Evolutionary conservation across 345 rosid genomes (phyloP), one percentile per base, ranked within the genome.

Genomic region (Carallia pectinifolia): DNA sequence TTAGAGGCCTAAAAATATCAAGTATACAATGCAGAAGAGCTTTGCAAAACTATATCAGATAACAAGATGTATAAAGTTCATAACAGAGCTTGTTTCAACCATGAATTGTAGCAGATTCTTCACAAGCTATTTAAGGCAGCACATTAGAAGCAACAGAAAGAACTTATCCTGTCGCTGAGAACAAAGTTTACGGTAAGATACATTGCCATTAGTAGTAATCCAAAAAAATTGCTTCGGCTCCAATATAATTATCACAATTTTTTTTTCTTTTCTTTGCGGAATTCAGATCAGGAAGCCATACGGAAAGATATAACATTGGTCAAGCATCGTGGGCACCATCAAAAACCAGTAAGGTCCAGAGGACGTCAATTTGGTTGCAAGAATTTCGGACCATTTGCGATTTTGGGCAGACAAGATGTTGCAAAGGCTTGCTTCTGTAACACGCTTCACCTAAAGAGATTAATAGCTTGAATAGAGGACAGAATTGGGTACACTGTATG

Each of bases 11-110:
- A 30, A 62, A 58, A 39, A 71, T 72, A 74, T 73, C 80, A 40
- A 52, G 69, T 74, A 65, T 74, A 73, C 77, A 84, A 87, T 88
- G 97, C 86, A 87, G 97, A 92, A 83, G 72, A 81, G 83, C 74
- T 77, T 76, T 72, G 56, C 3, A 17, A n/a, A 7, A 53, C 36
- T 18, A 5, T 15, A 33, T 6, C 60, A 47, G 38, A 61, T 36
- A 2, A 31, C 7, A 23, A 65, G 16, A 66, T 61, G 58, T 27
- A 10, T 31, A 54, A 27, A 6, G 4, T 50, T 66, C 64, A 61
- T 54, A 65, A 47, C 64, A 62, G 39, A 47, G 37, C 54, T 73
- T 62, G 67, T 64, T 15, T 55, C 44, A 27, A 56, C 36, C 39
- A 7, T 69, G 54, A 38, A 67, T 72, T 77, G 58, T 81, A 78